Base-by-base conservation (phyloP, 2,329 filamentous ascomycete genomes). In the Alternaria sp. region DNA sequence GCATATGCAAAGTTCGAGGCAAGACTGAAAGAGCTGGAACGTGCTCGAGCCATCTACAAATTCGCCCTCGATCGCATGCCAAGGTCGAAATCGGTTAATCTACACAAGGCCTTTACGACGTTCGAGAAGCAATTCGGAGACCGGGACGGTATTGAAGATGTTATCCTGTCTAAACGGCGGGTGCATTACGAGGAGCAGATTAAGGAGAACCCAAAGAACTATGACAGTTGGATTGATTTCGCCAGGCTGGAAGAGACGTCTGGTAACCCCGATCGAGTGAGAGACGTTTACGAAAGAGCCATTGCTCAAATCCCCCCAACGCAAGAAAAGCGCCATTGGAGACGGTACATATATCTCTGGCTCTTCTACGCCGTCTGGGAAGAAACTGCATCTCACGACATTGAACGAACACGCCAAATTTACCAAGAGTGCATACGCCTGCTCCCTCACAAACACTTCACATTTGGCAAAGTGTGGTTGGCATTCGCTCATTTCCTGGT, bases 61-160 rank as follows among this genome's bases (percentile, higher is more conserved):
- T 97, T 97, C 75, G 94, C 94, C 25, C 83, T 99, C 7, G 95
- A 99, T 78, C 91, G 94, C 54, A 86, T 99, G 64, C 92, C 95
- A 11, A 88, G 95, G 22, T 96, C 93, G 12, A 93, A 91, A 78
- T 95, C 94, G 1, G 89, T 90, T 79, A 84, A 86, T 14, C 85
- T 99, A 9, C 94, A 99, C 82, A 96, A 96, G 76, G 90, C 93
- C 14, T 99, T 98, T 78, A 98, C 94, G 0, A 94, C 92, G 0
- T 99, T 99, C 70, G 95, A 99, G 81, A 99, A 99, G 82, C 95
- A 99, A 73, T 99, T 93, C 75, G 95, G 95, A 65, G 94, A 98
- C 78, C 86, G 87, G 57, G 93, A 97, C 71, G 95, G 95, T 5
- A 92, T 99, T 2, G 94, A 98, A 73, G 93, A 98, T 76, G 94